A percentile compares a stretch with the other conserved stretches of the same genome.
These are phyloP conservation scores for Fusarium xylarioides DNA, from an alignment of 2,329 filamentous ascomycete genomes.

Conservation along the genomic window DNA sequence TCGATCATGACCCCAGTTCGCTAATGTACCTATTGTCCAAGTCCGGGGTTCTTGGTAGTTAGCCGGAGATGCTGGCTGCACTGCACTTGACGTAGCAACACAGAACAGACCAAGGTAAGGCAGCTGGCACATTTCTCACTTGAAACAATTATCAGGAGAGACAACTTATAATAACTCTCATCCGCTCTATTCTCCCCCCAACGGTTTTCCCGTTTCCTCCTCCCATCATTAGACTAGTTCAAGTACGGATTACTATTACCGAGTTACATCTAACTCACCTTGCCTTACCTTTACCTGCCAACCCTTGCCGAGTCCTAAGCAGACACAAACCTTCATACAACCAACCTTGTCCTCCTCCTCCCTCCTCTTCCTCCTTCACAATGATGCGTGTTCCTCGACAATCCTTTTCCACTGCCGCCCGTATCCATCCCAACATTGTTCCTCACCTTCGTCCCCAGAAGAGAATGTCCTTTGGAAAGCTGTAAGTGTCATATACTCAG, in stretches of 20 bases:
- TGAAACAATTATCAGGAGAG: slow-evolving; percentile 11
- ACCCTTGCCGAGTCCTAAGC: slow-evolving; percentile 27
- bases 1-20: slow-evolving; percentile 28
- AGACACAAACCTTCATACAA: slow-evolving; percentile 8
- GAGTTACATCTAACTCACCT: slow-evolving; percentile 8
- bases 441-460: slow-evolving; percentile 40
- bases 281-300: not conserved
- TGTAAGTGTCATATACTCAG: slow-evolving; percentile 23
- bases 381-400: slow-evolving; percentile 42
- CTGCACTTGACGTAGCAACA: not conserved
- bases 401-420: slow-evolving; percentile 42
- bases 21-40: not conserved
- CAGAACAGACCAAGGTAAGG: not conserved
- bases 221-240: slow-evolving; percentile 33
- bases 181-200: slow-evolving; percentile 16
- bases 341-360: not conserved
- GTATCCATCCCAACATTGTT: slow-evolving; percentile 43
- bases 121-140: not conserved
- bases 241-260: slow-evolving; percentile 29
- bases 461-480: slow-evolving; percentile 38
- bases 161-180: slow-evolving; percentile 28
- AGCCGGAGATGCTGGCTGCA: slow-evolving; percentile 2
- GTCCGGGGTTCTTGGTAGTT: not conserved
- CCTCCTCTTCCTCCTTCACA: slow-evolving; percentile 21
- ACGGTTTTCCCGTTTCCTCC: slow-evolving; percentile 19